phyloP scores from a whole-genome alignment of 495 filamentous ascomycete genomes.

The Rhypophila decipiens region DNA sequence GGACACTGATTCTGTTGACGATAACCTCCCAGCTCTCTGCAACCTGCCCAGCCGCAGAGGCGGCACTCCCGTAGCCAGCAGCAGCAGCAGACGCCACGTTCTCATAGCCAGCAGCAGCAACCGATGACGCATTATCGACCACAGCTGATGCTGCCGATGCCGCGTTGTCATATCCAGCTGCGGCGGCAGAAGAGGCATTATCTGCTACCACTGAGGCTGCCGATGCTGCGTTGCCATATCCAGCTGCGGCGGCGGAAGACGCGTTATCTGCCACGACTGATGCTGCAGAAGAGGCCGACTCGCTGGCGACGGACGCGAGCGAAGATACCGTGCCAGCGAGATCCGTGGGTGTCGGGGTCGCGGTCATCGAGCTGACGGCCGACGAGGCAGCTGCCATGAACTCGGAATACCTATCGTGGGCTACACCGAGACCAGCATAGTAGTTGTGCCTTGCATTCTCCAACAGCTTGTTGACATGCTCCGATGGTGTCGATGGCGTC shows the following conservation, averaged over 20 bases:
- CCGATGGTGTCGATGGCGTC: constrained; percentile 43
- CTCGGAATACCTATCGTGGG: constrained; percentile 69
- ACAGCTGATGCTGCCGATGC: constrained; percentile 30
- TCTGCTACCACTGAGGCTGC: constrained; percentile 45
- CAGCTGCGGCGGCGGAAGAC: constrained; percentile 27
- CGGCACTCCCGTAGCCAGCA: constrained; percentile 23
- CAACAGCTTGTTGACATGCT: constrained; percentile 47
- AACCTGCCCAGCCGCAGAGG: constrained; percentile 30
- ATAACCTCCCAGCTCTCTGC: constrained; percentile 58
- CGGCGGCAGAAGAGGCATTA: constrained; percentile 23
- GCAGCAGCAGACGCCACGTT: constrained; percentile 25
- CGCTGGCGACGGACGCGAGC: constrained; percentile 20
- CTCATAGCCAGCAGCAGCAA: constrained; percentile 15
- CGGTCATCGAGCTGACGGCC: constrained; percentile 47
- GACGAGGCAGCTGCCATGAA: constrained; percentile 64
- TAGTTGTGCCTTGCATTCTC: constrained; percentile 63
- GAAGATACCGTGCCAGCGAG: constrained; percentile 36
- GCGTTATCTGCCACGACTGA: constrained; percentile 25
- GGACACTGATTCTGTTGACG: constrained; percentile 58
- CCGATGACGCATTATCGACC: constrained; percentile 24
- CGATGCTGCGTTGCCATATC: constrained; percentile 20
- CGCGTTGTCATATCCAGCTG: constrained; percentile 22
- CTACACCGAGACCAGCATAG: constrained; percentile 69
- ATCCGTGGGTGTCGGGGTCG: constrained; percentile 43
- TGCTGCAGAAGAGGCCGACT: constrained; percentile 24